phyloP scores from a whole-genome alignment of 2,329 filamentous ascomycete genomes.

The Scolecobasidium constrictum region DNA sequence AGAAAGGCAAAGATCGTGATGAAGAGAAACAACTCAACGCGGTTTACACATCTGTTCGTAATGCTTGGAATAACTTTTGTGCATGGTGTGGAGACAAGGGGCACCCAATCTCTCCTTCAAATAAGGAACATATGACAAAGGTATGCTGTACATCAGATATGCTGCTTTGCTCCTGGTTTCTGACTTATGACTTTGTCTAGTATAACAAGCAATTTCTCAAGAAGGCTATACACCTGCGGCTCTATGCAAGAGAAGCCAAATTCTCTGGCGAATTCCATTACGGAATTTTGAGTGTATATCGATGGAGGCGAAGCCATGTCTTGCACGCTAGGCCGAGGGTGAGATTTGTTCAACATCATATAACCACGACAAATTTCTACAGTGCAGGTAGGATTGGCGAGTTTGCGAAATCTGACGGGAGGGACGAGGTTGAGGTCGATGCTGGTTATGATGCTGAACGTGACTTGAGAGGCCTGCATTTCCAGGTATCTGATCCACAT shows the following conservation, averaged over 20 bases:
- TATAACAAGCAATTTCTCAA: conserved; percentile 1
- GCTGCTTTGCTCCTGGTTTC: neutral
- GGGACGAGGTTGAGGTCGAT: neutral
- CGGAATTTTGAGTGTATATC: neutral
- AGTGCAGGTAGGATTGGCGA: neutral
- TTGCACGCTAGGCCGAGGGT: neutral
- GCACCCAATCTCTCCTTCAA: neutral
- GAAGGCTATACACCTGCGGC: neutral
- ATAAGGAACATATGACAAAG: neutral
- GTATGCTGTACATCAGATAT: neutral
- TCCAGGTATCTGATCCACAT: neutral
- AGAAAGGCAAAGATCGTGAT: neutral
- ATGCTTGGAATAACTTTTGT: neutral
- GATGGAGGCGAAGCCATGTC: neutral
- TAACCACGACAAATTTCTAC: neutral
- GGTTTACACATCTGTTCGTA: neutral
- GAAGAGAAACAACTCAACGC: neutral
- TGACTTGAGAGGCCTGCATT: neutral
- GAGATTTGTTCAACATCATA: neutral
- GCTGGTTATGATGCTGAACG: conserved; percentile 1
- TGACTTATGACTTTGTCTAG: neutral
- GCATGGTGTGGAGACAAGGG: neutral
- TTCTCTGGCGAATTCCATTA: conserved; percentile 2
- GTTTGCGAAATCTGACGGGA: neutral
- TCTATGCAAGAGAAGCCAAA: neutral